Evolutionary conservation across 257 asterid genomes (phyloP).

Genomic region (Solanum lycopersicoides): DNA sequence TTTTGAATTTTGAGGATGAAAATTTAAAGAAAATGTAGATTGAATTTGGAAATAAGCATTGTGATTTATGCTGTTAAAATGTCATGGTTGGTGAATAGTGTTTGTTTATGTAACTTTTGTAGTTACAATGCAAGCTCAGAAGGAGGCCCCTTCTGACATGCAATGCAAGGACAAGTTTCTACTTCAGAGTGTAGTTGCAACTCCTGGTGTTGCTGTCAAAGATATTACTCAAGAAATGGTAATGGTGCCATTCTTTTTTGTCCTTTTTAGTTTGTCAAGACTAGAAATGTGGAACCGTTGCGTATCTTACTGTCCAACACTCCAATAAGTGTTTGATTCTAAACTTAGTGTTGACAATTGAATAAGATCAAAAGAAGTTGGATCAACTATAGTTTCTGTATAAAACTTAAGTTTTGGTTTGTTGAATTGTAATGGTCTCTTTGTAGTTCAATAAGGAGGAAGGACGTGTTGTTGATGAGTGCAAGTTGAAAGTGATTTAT

Average conservation of each 20-base stretch:
- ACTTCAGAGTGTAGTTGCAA: neutral
- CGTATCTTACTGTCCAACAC: neutral
- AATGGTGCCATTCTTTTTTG: neutral
- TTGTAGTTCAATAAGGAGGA: slow-evolving; percentile 56
- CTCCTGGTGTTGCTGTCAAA: slow-evolving; percentile 24
- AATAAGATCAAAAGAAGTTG: neutral
- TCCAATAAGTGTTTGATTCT: neutral
- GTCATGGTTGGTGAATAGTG: neutral
- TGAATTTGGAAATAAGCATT: neutral
- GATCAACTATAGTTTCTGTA: neutral
- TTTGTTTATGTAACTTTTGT: slow-evolving; percentile 24
- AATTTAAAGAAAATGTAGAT: neutral
- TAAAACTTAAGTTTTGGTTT: neutral
- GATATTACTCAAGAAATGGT: slow-evolving; percentile 74
- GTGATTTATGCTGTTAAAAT: neutral
- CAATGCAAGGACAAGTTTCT: neutral
- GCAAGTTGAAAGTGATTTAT: slow-evolving; percentile 62
- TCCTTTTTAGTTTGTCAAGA: neutral
- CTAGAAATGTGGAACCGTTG: neutral
- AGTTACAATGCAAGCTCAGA: neutral
- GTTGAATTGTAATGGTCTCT: neutral
- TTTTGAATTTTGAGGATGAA: neutral
- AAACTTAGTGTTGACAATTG: neutral
- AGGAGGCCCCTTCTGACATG: neutral
- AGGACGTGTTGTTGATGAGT: slow-evolving; percentile 56